phyloP scores from a whole-genome alignment of 2,329 filamentous ascomycete genomes.

The Apiospora sp. region DNA sequence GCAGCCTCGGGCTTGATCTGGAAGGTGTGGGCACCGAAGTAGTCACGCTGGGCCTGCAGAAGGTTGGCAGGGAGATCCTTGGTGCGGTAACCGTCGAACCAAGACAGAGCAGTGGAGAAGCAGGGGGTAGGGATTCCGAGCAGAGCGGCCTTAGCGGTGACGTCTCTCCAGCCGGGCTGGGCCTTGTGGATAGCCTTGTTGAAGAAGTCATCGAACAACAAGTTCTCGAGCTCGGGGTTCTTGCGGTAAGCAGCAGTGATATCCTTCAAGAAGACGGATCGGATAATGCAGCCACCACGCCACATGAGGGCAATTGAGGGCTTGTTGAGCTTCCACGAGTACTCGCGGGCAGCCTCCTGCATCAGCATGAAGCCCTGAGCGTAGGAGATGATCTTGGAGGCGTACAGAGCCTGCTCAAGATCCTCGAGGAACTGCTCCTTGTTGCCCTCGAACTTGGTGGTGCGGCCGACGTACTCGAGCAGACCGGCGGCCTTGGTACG shows the following conservation, averaged over 20 bases:
- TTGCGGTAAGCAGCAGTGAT: conserved; percentile 97
- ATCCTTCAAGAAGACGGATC: conserved; percentile 99
- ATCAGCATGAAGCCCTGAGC: conserved; percentile 99
- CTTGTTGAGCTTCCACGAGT: conserved; percentile 99
- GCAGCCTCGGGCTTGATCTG: conserved; percentile 82
- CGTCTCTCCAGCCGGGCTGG: conserved; percentile 90
- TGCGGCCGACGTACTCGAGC: conserved; percentile 77
- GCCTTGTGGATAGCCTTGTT: conserved; percentile 98
- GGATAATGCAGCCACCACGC: conserved; percentile 99
- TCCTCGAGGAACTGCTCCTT: conserved; percentile 94
- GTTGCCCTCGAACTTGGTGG: conserved; percentile 85
- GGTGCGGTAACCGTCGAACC: conserved; percentile 99
- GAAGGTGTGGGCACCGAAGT: conserved; percentile 97
- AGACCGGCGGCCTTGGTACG: conserved; percentile 81
- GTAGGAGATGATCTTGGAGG: conserved; percentile 99
- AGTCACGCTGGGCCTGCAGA: conserved; percentile 98
- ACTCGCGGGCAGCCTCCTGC: conserved; percentile 97
- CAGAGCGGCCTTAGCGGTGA: conserved; percentile 89
- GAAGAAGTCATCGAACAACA: conserved; percentile 99
- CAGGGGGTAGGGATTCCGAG: conserved; percentile 96
- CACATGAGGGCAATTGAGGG: conserved; percentile 99
- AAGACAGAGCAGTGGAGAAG: conserved; percentile 96
- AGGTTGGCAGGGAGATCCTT: conserved; percentile 98
- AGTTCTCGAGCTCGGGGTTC: conserved; percentile 94
- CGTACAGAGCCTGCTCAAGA: conserved; percentile 98